phyloP scores from a whole-genome alignment of 108 stramenopile species.

The Skeletonema potamos region DNA sequence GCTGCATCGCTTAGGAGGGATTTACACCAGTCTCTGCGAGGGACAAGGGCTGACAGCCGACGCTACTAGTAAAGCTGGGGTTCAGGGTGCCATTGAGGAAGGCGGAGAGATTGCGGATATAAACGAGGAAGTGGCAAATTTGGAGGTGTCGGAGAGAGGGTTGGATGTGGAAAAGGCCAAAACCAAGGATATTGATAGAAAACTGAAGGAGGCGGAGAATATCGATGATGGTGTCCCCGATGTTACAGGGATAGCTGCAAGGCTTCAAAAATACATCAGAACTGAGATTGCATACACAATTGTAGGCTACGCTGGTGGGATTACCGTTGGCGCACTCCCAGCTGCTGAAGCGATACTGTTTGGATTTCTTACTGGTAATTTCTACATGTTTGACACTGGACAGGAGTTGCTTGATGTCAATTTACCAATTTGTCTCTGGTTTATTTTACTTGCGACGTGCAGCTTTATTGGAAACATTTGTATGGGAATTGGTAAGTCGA shows the following conservation, averaged over 20 bases:
- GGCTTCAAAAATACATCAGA: conserved; percentile 13
- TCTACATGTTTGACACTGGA: conserved; percentile 15
- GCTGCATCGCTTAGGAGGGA: conserved; percentile 49
- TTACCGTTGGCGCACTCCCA: conserved; percentile 18
- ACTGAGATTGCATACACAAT: conserved; percentile 15
- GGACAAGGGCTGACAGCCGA: conserved; percentile 41
- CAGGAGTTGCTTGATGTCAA: conserved; percentile 21
- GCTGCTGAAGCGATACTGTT: conserved; percentile 37
- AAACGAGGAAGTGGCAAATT: background rate
- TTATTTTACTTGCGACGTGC: conserved; percentile 17
- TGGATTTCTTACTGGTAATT: conserved; percentile 32
- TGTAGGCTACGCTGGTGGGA: conserved; percentile 14
- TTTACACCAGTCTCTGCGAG: conserved; percentile 48
- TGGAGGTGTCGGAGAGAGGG: background rate
- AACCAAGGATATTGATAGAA: background rate
- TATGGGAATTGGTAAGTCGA: conserved; percentile 21
- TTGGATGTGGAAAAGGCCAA: conserved; percentile 4
- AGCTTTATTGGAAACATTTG: conserved; percentile 21
- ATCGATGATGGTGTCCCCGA: background rate
- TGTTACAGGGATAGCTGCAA: background rate
- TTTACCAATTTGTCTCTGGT: conserved; percentile 8
- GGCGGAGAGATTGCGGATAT: background rate
- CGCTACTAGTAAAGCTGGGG: conserved; percentile 1
- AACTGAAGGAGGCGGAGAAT: conserved; percentile 2
- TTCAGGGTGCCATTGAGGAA: background rate